These are phyloP conservation scores for Suzukiozyma palmioleophila DNA, from an alignment of 1,139 yeast genomes.

Conservation along the genomic window DNA sequence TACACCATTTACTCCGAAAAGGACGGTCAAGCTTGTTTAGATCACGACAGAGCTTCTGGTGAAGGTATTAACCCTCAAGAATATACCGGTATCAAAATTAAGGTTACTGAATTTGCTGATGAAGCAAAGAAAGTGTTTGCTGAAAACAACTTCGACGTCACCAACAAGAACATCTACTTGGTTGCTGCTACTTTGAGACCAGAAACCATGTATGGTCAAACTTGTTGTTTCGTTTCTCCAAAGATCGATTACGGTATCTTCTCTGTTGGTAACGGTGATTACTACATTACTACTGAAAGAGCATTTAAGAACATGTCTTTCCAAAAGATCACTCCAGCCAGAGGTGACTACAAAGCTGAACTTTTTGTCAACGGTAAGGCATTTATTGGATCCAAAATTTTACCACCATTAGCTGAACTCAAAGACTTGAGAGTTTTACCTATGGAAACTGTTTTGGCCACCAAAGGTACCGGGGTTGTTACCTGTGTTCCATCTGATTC, in stretches of 20 bases:
- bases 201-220: conserved; percentile 98
- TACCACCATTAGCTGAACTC: conserved; percentile 77
- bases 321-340: conserved; percentile 86
- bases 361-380: conserved; percentile 62
- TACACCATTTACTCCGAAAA: conserved; percentile 95
- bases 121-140: conserved; percentile 50
- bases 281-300: conserved; percentile 86
- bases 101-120: conserved; percentile 58
- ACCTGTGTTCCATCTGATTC: conserved; percentile 98
- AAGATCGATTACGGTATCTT: conserved; percentile 89
- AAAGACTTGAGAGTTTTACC: conserved; percentile 82
- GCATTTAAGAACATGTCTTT: conserved; percentile 98
- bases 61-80: conserved; percentile 98
- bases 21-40: conserved; percentile 99
- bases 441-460: conserved; percentile 94
- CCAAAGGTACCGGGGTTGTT: conserved; percentile 98
- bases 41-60: conserved; percentile 96
- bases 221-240: conserved; percentile 96
- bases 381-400: conserved; percentile 80
- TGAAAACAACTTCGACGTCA: conserved; percentile 39
- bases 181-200: conserved; percentile 99
- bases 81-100: conserved; percentile 87
- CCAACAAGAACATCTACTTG: conserved; percentile 64
- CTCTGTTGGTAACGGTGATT: conserved; percentile 75
- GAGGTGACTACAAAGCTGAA: conserved; percentile 71